A percentile compares a stretch with the other conserved stretches of the same genome.
These are phyloP conservation scores for Hypoxylon lienhwacheense DNA, from an alignment of 495 filamentous ascomycete genomes.

Conservation along the genomic window DNA sequence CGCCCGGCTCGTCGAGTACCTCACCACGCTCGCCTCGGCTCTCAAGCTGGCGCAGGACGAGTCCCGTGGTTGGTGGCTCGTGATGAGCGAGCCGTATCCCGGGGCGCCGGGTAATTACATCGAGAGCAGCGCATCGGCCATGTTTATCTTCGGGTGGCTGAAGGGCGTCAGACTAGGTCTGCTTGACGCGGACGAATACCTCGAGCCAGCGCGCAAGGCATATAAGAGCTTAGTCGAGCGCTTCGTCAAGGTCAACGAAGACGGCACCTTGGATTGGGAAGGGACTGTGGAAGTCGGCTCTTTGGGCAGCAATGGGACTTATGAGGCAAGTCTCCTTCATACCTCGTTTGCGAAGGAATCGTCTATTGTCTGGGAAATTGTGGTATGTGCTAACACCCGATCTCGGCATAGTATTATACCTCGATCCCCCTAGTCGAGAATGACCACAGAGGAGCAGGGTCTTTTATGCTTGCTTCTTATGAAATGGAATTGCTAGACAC, in stretches of 20 bases:
- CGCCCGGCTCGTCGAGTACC: conserved; percentile 42
- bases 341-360: neutral
- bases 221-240: conserved; percentile 46
- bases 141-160: conserved; percentile 60
- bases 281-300: conserved; percentile 61
- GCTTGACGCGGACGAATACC: conserved; percentile 37
- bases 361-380: neutral
- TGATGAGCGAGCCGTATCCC: conserved; percentile 51
- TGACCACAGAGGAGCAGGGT: conserved; percentile 51
- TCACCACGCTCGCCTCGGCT: conserved; percentile 45
- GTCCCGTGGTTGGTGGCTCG: conserved; percentile 63
- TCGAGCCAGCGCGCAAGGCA: conserved; percentile 41
- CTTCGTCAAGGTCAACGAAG: conserved; percentile 47
- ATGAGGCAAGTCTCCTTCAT: conserved; percentile 38
- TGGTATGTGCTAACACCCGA: conserved; percentile 44
- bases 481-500: conserved; percentile 43
- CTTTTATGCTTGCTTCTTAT: conserved; percentile 53
- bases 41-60: conserved; percentile 50
- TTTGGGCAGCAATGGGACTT: conserved; percentile 53
- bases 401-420: conserved; percentile 52
- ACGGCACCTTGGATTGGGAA: conserved; percentile 54
- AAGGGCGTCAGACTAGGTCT: conserved; percentile 55
- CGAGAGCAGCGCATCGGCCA: conserved; percentile 61
- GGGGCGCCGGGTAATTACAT: conserved; percentile 59
- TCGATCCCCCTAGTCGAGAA: conserved; percentile 48